Base-by-base conservation (phyloP, 495 filamentous ascomycete genomes). In the Aspergillus coremiiformis region DNA sequence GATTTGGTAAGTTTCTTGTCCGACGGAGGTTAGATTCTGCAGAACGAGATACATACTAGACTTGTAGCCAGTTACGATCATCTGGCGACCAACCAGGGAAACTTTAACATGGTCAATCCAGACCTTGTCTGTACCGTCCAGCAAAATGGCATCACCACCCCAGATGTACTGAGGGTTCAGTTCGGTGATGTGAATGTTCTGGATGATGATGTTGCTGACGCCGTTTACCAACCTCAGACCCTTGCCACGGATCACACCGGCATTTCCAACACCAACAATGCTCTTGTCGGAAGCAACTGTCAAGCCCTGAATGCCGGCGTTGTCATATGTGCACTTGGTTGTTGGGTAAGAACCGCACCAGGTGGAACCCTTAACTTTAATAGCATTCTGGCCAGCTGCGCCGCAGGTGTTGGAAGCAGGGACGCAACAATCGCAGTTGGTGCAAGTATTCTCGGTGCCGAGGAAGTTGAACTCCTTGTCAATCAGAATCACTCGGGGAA, bases 401-500 rank as follows among this genome's bases (percentile, higher is more conserved):
- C 60, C 64, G 23, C 57, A 65, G 20, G 52, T 59, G 44, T 62
- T 64, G 51, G 60, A 61, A 0, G 49, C 49, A 10, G 61, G 66
- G 22, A 56, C 56, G 49, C 64, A 68, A 54, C 66, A 66, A 42
- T 63, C 51, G 57, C 62, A 74, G 39, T 67, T 65, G 37, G 63
- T 67, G 37, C 64, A 66, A 9, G 63, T 68, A 42, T 69, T 72
- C 52, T 74, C 62, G 44, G 52, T 74, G 5, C 66, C 68, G 17
- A 69, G 60, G 45, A 71, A 77, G 56, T 77, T 70, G 59, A 73
- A 78, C 44, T 64, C 67, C 51, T 71, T 74, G 44, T 70, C 61
- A 39, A 78, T 64, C 26, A 80, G 63, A 42, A 80, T 78, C 5
- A 74, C 71, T 33, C 75, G 72, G 14, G 77, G 56, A 12, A 62